Conservation (phyloP, 2,329 filamentous ascomycete species). For the Aspergillus sergii region DNA sequence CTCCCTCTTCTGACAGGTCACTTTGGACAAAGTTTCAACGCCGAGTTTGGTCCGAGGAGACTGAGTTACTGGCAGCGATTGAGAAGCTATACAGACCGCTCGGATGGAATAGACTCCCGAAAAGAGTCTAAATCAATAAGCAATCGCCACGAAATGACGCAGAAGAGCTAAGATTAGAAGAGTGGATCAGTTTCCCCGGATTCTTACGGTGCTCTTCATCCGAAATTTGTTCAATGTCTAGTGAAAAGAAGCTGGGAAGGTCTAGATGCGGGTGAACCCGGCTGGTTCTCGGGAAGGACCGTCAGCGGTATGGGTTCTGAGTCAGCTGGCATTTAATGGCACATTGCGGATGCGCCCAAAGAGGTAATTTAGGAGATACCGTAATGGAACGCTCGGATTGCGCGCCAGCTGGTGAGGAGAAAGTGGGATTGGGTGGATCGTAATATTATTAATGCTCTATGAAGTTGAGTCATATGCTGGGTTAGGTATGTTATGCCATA, state of each 20-base stretch:
- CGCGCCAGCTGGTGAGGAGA: neutral
- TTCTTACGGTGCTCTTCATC: constrained; percentile 7
- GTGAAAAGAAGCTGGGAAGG: neutral
- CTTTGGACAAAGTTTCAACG: neutral
- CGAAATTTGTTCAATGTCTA: neutral
- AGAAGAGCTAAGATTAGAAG: neutral
- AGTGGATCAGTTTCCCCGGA: constrained; percentile 16
- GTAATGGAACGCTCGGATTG: neutral
- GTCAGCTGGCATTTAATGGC: constrained; percentile 1
- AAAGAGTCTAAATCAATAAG: neutral
- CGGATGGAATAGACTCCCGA: neutral
- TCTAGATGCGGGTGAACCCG: constrained; percentile 15
- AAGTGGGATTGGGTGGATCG: no score
- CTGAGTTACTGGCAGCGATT: neutral
- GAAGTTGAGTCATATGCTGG: neutral
- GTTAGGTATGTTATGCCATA: neutral
- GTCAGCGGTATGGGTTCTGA: constrained; percentile 5
- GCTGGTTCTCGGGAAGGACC: constrained; percentile 12
- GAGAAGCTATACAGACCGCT: neutral
- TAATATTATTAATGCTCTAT: no score
- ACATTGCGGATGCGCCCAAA: neutral
- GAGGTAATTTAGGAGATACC: no score
- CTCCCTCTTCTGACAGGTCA: neutral
- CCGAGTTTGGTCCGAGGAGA: neutral
- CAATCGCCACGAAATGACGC: neutral